These are phyloP conservation scores for Xylariaceae sp. DNA, from an alignment of 2,329 filamentous ascomycete genomes.

Conservation along the genomic window DNA sequence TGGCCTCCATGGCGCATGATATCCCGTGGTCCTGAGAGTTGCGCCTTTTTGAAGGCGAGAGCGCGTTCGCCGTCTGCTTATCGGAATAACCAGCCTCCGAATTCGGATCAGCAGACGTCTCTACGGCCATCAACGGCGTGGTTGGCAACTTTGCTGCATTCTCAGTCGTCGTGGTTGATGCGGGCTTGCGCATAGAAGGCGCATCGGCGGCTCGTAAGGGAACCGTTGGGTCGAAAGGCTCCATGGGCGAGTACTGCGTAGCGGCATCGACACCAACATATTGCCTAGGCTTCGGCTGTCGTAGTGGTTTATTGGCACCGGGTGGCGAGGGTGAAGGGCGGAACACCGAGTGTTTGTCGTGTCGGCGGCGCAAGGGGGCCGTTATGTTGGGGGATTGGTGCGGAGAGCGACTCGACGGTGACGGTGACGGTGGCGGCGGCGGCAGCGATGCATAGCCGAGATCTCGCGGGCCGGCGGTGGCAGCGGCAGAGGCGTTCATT, in stretches of 20 bases:
- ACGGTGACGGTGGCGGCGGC: constrained; percentile 22
- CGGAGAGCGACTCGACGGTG: constrained; percentile 34
- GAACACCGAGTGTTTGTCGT: constrained; percentile 31
- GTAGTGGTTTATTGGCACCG: constrained; percentile 28
- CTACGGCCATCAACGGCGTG: constrained; percentile 20
- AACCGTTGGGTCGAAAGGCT: constrained; percentile 39
- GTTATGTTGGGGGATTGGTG: constrained; percentile 38
- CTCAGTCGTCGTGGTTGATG: constrained; percentile 16
- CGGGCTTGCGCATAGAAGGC: constrained; percentile 30
- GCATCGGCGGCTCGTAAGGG: constrained; percentile 29
- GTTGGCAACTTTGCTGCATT: constrained; percentile 15
- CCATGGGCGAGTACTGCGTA: constrained; percentile 46
- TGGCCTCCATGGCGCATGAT: constrained; percentile 25
- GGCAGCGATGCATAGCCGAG: constrained; percentile 43
- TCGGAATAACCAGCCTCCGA: constrained; percentile 20
- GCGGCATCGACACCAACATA: constrained; percentile 45
- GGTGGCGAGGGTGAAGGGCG: constrained; percentile 35
- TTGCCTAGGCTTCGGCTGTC: constrained; percentile 32
- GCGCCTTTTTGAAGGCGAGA: constrained; percentile 40
- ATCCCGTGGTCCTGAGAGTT: constrained; percentile 37
- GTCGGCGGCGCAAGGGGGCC: constrained; percentile 38
- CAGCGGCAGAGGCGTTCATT: constrained; percentile 39
- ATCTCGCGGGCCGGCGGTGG: constrained; percentile 39
- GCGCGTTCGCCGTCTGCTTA: constrained; percentile 18
- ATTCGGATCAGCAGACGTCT: constrained; percentile 24